Base-by-base conservation (phyloP, 1,284 basidiomycete species). In the Sanghuangporus baumii region DNA sequence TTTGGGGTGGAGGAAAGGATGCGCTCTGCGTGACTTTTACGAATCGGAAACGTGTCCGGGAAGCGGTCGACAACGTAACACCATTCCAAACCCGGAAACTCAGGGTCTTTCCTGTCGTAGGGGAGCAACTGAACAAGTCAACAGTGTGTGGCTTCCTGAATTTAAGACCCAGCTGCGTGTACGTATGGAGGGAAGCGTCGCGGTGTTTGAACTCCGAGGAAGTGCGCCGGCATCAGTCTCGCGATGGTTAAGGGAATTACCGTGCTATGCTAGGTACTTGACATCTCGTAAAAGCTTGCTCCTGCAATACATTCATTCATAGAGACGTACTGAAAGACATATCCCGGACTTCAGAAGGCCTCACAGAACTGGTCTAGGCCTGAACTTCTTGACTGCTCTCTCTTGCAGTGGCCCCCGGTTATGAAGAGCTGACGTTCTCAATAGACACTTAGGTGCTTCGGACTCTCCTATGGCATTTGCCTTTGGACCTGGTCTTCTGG, bases 401-500 rank as follows among this genome's bases (percentile, higher is more conserved):
- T 16, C 43, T n/a, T 46, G 43, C 3, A 1, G 16, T 46, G 18
- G 16, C 43, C 3, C 20, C 16, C 43, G 43, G 16, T 18, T 46
- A n/a, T 46, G 16, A 18, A n/a, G 20, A 46, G 7, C 16, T n/a
- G 16, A 8, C 16, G 3, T 46, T n/a, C 20, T 14, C 43, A 4
- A 8, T n/a, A 18, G 43, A 18, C 43, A 11, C 20, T 46, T 11
- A 2, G 20, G 16, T 18, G 20, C 48, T 51, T 51, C 48, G 43
- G 16, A 47, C 11, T 20, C 41, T 36, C 26, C n/a, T 34, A 12
- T 14, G 43, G 36, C 31, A 1, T 18, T 34, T n/a, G 16, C 31
- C 57, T 36, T 6, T 14, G 6, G 6, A 3, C 11, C 16, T 31
- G 69, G 68, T 59, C 72, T 74, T 12, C 16, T 26, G 74, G 72